phyloP scores from a whole-genome alignment of 140 eudicot species.

The Flaveria floridana region DNA sequence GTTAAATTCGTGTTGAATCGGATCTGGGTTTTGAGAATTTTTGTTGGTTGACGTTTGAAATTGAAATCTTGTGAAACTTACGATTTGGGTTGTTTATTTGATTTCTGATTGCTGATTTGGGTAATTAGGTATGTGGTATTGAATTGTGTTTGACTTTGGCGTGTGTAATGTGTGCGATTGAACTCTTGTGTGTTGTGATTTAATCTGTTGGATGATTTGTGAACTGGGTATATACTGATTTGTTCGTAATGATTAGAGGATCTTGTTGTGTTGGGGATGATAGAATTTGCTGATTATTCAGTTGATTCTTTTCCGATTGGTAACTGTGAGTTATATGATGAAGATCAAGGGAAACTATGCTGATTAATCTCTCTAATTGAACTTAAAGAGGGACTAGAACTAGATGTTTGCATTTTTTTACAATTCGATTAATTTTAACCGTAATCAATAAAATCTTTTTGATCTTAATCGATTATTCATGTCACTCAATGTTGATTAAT shows the following conservation, averaged over 20 bases:
- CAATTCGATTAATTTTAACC: too few relatives aligned
- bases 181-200: not conserved
- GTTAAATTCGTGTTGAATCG: slow-evolving; percentile 6
- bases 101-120: not conserved
- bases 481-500: slow-evolving; percentile 1
- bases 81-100: slow-evolving; percentile 12
- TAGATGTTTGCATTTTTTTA: not conserved
- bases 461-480: not conserved
- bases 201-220: not conserved
- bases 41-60: slow-evolving; percentile 16
- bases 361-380: not conserved
- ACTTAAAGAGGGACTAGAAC: not conserved
- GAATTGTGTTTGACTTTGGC: slow-evolving; percentile 26
- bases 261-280: slow-evolving; percentile 21
- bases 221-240: not conserved
- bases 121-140: not conserved
- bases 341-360: slow-evolving; percentile 11
- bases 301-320: not conserved
- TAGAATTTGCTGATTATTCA: slow-evolving; percentile 1
- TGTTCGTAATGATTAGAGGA: slow-evolving; percentile 9
- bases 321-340: not conserved
- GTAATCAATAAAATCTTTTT: not conserved
- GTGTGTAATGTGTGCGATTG: slow-evolving; percentile 13
- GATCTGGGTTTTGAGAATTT: slow-evolving; percentile 35
- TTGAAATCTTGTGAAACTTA: slow-evolving; percentile 6